phyloP scores from a whole-genome alignment of 306 rosid genomes.

The Gynostemma pentaphyllum region DNA sequence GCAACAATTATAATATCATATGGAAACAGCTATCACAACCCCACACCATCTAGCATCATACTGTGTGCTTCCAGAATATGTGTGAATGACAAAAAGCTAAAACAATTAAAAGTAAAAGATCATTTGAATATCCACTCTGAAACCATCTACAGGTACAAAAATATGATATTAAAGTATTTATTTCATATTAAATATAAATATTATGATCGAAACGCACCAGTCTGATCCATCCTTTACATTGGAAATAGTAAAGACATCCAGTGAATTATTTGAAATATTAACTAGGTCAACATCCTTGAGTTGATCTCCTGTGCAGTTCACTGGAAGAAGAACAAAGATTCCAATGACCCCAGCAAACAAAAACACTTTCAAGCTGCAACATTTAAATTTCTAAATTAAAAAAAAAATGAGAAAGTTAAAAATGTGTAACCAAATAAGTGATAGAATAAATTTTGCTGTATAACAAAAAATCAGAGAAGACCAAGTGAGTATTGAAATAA shows the following conservation, averaged over 20 bases:
- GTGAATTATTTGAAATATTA: slow-evolving; percentile 37
- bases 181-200: not conserved
- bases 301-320: slow-evolving; percentile 68
- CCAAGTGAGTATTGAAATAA: not conserved
- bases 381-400: slow-evolving; percentile 2
- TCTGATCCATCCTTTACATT: slow-evolving; percentile 39
- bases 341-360: slow-evolving; percentile 77
- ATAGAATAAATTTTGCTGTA: not conserved
- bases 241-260: slow-evolving; percentile 53
- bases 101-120: not conserved
- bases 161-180: not conserved
- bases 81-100: not conserved
- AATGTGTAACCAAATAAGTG: not conserved
- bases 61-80: not conserved
- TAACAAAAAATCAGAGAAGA: not conserved
- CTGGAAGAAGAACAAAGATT: slow-evolving; percentile 70
- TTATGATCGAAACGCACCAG: slow-evolving; percentile 19
- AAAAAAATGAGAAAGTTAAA: not conserved
- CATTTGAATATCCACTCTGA: not conserved
- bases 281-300: slow-evolving; percentile 29
- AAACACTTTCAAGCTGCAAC: slow-evolving; percentile 64
- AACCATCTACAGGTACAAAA: not conserved
- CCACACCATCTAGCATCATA: not conserved
- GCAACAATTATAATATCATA: not conserved
- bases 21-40: not conserved